Conservation (phyloP, 768 basidiomycete genomes). For the Phylloporus sp. region DNA sequence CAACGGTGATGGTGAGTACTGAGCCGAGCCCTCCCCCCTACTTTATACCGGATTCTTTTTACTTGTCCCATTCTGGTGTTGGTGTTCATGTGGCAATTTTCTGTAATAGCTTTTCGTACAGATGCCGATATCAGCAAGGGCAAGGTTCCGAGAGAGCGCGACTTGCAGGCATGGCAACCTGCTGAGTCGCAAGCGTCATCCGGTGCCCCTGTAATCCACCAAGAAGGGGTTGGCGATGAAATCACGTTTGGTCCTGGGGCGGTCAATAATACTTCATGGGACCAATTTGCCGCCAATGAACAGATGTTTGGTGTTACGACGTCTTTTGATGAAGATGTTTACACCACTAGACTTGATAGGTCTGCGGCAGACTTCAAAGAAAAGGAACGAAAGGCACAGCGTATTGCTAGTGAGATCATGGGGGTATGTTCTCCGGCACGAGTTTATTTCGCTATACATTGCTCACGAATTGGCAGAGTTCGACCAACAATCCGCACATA, state of each 20-base stretch:
- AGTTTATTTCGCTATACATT: conserved; percentile 3
- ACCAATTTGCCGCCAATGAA: conserved; percentile 94
- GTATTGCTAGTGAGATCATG: conserved; percentile 88
- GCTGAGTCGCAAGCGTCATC: conserved; percentile 31
- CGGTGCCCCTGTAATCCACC: conserved; percentile 22
- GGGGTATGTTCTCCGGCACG: conserved; percentile 48
- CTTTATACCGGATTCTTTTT: not conserved
- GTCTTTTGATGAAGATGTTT: conserved; percentile 88
- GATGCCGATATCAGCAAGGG: conserved; percentile 75
- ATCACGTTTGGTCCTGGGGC: conserved; percentile 62
- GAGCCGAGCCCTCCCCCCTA: not conserved
- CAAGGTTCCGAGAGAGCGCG: conserved; percentile 57
- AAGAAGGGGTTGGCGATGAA: conserved; percentile 50
- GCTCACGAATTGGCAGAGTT: conserved; percentile 39
- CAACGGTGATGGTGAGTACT: conserved; percentile 66
- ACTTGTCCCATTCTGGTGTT: not conserved
- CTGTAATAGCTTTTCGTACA: conserved; percentile 66
- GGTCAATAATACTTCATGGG: conserved; percentile 56
- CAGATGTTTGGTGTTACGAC: conserved; percentile 89
- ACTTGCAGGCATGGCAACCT: conserved; percentile 76
- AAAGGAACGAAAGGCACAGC: conserved; percentile 80
- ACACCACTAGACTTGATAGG: conserved; percentile 92
- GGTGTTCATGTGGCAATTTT: conserved; percentile 14
- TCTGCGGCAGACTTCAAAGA: conserved; percentile 82
- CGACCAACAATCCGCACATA: conserved; percentile 75